A percentile compares a stretch with the other conserved stretches of the same genome.
Conservation (phyloP, 345 rosid genomes). For the Rhizophora apiculata region DNA sequence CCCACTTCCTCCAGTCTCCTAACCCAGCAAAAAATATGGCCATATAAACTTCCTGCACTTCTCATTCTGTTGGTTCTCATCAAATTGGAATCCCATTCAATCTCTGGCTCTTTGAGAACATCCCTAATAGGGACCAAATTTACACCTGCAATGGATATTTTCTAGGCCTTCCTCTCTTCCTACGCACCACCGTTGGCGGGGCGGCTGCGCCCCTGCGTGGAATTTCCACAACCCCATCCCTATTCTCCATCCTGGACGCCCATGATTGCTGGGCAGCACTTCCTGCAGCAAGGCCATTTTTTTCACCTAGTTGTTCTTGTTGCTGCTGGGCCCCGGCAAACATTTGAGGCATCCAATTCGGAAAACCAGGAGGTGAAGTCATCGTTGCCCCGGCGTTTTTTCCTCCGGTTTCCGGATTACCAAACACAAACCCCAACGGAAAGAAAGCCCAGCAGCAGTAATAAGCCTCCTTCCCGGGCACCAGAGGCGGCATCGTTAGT, state of each 20-base stretch:
- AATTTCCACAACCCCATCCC: constrained; percentile 16
- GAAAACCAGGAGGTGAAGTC: neutral
- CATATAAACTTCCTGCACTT: neutral
- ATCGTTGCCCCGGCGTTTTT: neutral
- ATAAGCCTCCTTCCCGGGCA: constrained; percentile 80
- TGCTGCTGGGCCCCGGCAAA: constrained; percentile 22
- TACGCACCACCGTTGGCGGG: constrained; percentile 14
- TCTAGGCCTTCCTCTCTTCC: constrained; percentile 85
- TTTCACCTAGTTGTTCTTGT: neutral
- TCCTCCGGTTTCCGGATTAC: constrained; percentile 29
- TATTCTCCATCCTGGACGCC: neutral
- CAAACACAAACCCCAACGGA: constrained; percentile 60
- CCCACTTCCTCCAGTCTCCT: constrained; percentile 2
- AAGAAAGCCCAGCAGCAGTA: constrained; percentile 88
- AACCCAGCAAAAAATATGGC: neutral
- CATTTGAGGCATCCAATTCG: constrained; percentile 39
- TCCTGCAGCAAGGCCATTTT: neutral
- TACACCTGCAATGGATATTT: constrained; percentile 33
- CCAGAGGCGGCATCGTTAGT: constrained; percentile 60
- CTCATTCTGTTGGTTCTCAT: neutral
- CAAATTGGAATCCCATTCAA: neutral
- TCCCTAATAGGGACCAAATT: neutral
- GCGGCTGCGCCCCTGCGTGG: constrained; percentile 18
- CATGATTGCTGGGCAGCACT: neutral
- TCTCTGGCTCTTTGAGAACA: too few species aligned